A percentile compares a stretch with the other conserved stretches of the same genome.
Conservation (phyloP, 495 filamentous ascomycete genomes). For the Eremomyces bilateralis region DNA sequence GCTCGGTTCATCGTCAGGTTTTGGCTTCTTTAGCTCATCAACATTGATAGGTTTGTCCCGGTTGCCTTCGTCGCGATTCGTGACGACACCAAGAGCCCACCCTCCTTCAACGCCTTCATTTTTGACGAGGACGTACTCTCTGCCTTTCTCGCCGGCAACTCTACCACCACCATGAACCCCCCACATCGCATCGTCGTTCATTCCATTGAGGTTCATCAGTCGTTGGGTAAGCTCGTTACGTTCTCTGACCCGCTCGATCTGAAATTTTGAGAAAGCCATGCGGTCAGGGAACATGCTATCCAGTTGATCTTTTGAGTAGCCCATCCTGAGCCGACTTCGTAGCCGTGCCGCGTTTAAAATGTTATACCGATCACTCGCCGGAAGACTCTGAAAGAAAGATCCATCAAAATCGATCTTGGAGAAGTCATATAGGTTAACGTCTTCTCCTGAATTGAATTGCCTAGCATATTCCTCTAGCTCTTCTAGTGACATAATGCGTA, state of each 20-base stretch:
- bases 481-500: conserved; percentile 80
- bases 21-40: conserved; percentile 40
- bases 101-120: conserved; percentile 88
- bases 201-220: conserved; percentile 84
- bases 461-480: conserved; percentile 82
- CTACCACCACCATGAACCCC: conserved; percentile 37
- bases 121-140: conserved; percentile 89
- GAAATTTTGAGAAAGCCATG: conserved; percentile 93
- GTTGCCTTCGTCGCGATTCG: conserved; percentile 48
- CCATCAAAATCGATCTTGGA: conserved; percentile 95
- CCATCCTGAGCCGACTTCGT: conserved; percentile 76
- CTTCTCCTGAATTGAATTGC: conserved; percentile 81
- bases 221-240: conserved; percentile 89
- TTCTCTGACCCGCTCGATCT: conserved; percentile 82
- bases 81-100: conserved; percentile 91
- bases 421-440: conserved; percentile 96
- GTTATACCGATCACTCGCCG: conserved; percentile 81
- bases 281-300: conserved; percentile 91
- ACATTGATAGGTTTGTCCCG: conserved; percentile 75
- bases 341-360: conserved; percentile 85
- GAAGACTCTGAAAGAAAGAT: conserved; percentile 77
- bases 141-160: conserved; percentile 72
- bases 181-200: conserved; percentile 49
- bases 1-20: conserved; percentile 30
- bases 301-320: conserved; percentile 84